Base-by-base conservation (phyloP, 108 stramenopile genomes). In the Aurantiochytrium sp. region DNA sequence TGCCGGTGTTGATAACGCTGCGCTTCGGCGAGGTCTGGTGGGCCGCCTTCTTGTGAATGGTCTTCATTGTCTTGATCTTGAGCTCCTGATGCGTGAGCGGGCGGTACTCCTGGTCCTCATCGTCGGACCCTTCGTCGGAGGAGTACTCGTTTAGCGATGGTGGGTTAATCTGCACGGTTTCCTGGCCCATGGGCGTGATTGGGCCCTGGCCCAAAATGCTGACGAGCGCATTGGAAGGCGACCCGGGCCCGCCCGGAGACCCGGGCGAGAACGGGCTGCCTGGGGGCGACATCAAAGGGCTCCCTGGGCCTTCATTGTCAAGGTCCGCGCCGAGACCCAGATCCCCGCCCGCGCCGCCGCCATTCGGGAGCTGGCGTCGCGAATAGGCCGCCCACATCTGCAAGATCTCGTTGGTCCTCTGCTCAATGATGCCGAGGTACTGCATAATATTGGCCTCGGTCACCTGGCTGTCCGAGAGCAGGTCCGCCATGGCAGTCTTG, bases 381-480 rank as follows among this genome's bases (percentile, higher is more conserved):
- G 68, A 36, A 6, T 34, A 41, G 0, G 69, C 88, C 21, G 68
- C 55, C 37, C 65, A 53, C 34, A 55, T 85, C 68, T 90, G 92
- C 22, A 90, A 54, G 39, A 96, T 92, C 39, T 89, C 91, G 59
- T 93, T 93, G 19, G 94, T 90, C 55, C 91, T 93, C 53, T 95
- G 91, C 85, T 96, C 96, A 3, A 95, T 88, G 65, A 93, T 89
- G 12, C 95, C 96, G 52, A 96, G 93, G 86, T 93, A 95, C 41
- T 91, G 91, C 53, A 95, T 89, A 85, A 96, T 94, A 87, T 95
- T 95, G 55, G 92, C 92, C 50, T 95, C 95, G 31, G 95, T 94
- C 32, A 95, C 89, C 24, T 91, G 54, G 37, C 87, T 88, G 65
- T 92, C 91, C 48, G 87, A 54, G 22, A 93, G 68, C 8, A 90